These are phyloP conservation scores for Alopecurus myosuroides DNA, from an alignment of 176 grass and related monocot species.

Conservation along the genomic window DNA sequence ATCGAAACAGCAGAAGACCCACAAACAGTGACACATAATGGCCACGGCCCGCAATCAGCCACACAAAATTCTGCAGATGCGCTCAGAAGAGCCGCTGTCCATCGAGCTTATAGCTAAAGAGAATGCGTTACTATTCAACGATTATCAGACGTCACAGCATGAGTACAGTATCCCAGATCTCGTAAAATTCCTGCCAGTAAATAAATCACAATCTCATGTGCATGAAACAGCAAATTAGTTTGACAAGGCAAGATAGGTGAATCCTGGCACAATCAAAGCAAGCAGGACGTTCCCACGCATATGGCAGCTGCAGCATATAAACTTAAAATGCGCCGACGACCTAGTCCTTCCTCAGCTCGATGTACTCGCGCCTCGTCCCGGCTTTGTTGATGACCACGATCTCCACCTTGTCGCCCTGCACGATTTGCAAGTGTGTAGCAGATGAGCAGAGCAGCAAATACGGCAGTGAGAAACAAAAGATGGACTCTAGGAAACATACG, in stretches of 20 bases:
- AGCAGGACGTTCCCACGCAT: conserved; percentile 5
- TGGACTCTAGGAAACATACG: conserved; percentile 33
- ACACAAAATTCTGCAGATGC: too few relatives aligned
- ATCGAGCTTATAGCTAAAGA: too few relatives aligned
- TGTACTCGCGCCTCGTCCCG: conserved; percentile 68
- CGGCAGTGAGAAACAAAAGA: not conserved
- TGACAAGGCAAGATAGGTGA: conserved; percentile 2
- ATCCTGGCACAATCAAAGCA: conserved; percentile 40
- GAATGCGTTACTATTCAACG: too few relatives aligned
- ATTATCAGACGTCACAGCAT: too few relatives aligned
- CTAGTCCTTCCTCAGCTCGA: conserved; percentile 95
- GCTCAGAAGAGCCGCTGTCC: too few relatives aligned
- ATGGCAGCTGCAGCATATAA: not conserved
- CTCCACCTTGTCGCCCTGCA: conserved; percentile 92
- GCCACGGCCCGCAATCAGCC: too few relatives aligned
- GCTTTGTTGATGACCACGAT: conserved; percentile 86
- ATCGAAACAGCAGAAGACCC: too few relatives aligned
- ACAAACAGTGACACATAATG: too few relatives aligned
- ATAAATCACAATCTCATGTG: not conserved
- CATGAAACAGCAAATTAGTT: conserved; percentile 18
- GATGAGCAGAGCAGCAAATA: conserved; percentile 18
- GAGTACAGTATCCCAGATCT: too few relatives aligned
- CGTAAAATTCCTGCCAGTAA: not conserved
- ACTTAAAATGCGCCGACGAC: not conserved
- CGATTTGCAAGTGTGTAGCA: not conserved